Evolutionary conservation across 1,284 basidiomycete species (phyloP).

Genomic region (Porodaedalea pini): DNA sequence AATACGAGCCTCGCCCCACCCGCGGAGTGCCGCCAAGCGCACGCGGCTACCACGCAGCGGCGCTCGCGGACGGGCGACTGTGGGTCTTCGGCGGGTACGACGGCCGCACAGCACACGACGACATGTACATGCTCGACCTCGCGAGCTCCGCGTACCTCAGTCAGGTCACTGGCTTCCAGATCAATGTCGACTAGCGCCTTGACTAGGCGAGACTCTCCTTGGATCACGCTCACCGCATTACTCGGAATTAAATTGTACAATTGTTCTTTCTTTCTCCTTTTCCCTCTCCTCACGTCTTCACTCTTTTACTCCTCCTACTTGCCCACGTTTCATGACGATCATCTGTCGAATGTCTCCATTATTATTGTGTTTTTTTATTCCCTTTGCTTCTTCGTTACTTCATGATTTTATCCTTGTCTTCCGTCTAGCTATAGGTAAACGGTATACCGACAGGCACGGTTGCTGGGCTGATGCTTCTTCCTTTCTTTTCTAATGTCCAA

Average conservation of each 20-base stretch:
- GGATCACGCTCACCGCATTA: not conserved
- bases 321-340: not conserved
- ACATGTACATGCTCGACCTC: conserved; percentile 81
- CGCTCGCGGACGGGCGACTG: conserved; percentile 79
- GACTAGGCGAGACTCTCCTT: not conserved
- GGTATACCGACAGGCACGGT: no score
- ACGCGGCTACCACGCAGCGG: conserved; percentile 80
- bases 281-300: not conserved
- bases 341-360: not conserved
- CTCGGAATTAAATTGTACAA: not conserved
- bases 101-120: conserved; percentile 77
- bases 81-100: conserved; percentile 90
- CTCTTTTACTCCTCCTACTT: not conserved
- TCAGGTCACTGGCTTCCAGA: conserved; percentile 79
- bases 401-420: not conserved
- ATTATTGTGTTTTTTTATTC: not conserved
- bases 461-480: no score
- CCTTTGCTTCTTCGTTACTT: not conserved
- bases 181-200: conserved; percentile 37
- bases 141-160: conserved; percentile 89
- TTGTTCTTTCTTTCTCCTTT: not conserved
- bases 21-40: conserved; percentile 69
- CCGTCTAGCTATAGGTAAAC: no score
- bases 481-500: no score
- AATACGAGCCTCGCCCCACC: conserved; percentile 59